Base-by-base conservation (phyloP, 1,284 basidiomycete species). In the Heterobasidion annosum region DNA sequence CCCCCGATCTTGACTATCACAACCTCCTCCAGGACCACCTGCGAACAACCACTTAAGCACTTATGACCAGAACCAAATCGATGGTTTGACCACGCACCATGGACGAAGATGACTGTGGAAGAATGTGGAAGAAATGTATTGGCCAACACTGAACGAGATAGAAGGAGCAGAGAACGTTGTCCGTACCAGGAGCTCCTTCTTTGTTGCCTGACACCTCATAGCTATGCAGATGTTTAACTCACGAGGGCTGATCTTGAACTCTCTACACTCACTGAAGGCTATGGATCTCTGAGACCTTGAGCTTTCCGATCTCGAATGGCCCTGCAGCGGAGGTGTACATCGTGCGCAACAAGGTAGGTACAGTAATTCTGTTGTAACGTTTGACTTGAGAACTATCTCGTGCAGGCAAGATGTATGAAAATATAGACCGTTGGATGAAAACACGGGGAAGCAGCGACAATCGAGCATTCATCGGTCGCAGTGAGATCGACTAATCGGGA, bases 191-290 rank as follows among this genome's bases (percentile, higher is more conserved):
- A 54, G 73, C 76, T 16, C 91, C 91, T 34, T 82, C 73, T 57
- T 79, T 80, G 62, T 88, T 92, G 45, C 91, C 91, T 59, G 81
- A 82, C 53, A 93, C 63, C 67, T 92, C 89, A 64, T 88, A 93
- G 71, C 91, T 93, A 59, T 18, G 61, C 33, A n/a, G 43, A 32
- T 16, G 44, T 34, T 37, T 46, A 56, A 40, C 10, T n/a, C 8
- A 45, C 7, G 34, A 25, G 15, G 12, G 8, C 34, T 12, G 37
- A 15, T n/a, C 6, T 16, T 25, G 19, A 15, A 10, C 16, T 33
- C n/a, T 40, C 33, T 43, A 18, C 35, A 74, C 88, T 67, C 63
- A 92, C 91, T 93, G 83, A 57, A 94, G 78, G 7, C 78, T 80
- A 68, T 93, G 91, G 16, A 88, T 69, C 56, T 84, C 78, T 12